phyloP scores from a whole-genome alignment of 352 stramenopile genomes.

The Phytophthora agathidicida region DNA sequence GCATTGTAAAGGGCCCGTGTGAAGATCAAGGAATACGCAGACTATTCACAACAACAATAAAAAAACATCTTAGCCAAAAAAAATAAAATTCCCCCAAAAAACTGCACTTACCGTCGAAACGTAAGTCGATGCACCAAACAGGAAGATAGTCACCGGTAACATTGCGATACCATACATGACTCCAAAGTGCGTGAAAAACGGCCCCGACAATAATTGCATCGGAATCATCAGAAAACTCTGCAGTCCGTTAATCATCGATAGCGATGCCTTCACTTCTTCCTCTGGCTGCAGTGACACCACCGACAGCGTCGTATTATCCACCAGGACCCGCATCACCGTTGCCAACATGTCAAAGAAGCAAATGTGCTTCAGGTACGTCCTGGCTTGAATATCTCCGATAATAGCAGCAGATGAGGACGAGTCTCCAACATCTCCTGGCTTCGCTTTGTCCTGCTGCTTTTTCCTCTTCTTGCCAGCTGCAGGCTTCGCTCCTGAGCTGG shows the following conservation, averaged over 20 bases:
- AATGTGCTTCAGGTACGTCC: slow-evolving; percentile 86
- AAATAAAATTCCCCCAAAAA: background rate
- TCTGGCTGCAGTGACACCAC: slow-evolving; percentile 75
- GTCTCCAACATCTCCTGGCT: background rate
- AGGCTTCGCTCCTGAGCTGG: slow-evolving; percentile 6
- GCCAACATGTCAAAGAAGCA: slow-evolving; percentile 89
- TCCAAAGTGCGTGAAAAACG: slow-evolving; percentile 86
- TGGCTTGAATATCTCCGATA: slow-evolving; percentile 65
- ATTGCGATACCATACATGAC: slow-evolving; percentile 86
- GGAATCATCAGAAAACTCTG: slow-evolving; percentile 90
- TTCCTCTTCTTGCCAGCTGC: slow-evolving; percentile 12
- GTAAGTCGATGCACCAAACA: slow-evolving; percentile 74
- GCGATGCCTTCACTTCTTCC: slow-evolving; percentile 70
- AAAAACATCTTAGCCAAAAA: background rate
- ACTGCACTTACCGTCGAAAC: slow-evolving; percentile 46
- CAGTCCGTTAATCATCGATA: slow-evolving; percentile 81
- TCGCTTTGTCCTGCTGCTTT: background rate
- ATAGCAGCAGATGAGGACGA: slow-evolving; percentile 41
- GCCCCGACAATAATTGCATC: slow-evolving; percentile 76
- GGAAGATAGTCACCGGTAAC: slow-evolving; percentile 70
- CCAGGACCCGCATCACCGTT: slow-evolving; percentile 76
- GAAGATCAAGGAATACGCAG: slow-evolving; percentile 61
- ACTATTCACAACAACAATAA: slow-evolving; percentile 31
- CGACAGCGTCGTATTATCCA: slow-evolving; percentile 85
- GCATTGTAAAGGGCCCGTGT: slow-evolving; percentile 83